Evolutionary conservation across 805 yeast genomes (phyloP).

Genomic region (Candida ortonii): DNA sequence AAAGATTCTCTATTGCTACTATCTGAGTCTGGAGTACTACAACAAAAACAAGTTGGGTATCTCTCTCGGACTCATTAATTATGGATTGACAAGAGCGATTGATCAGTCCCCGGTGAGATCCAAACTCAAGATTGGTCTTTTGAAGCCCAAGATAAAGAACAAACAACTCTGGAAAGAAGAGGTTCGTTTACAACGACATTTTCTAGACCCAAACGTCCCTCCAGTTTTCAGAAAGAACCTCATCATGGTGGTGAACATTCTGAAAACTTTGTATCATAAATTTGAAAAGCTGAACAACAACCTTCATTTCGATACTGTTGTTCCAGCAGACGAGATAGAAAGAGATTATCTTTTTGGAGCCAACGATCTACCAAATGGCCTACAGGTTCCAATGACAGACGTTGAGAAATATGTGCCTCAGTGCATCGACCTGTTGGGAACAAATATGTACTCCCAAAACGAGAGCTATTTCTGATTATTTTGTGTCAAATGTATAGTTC

Average conservation of each 20-base stretch:
- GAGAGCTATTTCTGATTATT: conserved; percentile 1
- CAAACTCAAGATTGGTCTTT: conserved; percentile 20
- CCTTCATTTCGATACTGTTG: conserved; percentile 20
- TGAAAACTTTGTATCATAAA: conserved; percentile 23
- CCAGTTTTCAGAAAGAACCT: conserved; percentile 20
- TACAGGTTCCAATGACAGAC: conserved; percentile 26
- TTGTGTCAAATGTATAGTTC: too few relatives aligned
- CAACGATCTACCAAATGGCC: conserved; percentile 24
- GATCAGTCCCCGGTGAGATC: conserved; percentile 27
- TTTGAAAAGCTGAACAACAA: conserved; percentile 24
- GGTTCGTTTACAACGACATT: conserved; percentile 14
- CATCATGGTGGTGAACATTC: conserved; percentile 14
- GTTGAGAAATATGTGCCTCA: conserved; percentile 17
- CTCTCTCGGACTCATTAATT: conserved; percentile 26
- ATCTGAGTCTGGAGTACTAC: conserved; percentile 25
- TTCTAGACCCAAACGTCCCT: conserved; percentile 15
- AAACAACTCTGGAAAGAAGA: conserved; percentile 22
- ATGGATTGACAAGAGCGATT: conserved; percentile 23
- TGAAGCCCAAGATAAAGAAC: conserved; percentile 16
- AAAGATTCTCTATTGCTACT: conserved; percentile 27
- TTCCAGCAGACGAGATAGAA: conserved; percentile 15
- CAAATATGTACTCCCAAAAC: neutral
- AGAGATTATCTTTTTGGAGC: conserved; percentile 19
- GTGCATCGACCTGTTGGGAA: conserved; percentile 10
- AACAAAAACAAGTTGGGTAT: conserved; percentile 24